Conservation (phyloP, 2,329 filamentous ascomycete genomes). For the Seiridium cupressi region DNA sequence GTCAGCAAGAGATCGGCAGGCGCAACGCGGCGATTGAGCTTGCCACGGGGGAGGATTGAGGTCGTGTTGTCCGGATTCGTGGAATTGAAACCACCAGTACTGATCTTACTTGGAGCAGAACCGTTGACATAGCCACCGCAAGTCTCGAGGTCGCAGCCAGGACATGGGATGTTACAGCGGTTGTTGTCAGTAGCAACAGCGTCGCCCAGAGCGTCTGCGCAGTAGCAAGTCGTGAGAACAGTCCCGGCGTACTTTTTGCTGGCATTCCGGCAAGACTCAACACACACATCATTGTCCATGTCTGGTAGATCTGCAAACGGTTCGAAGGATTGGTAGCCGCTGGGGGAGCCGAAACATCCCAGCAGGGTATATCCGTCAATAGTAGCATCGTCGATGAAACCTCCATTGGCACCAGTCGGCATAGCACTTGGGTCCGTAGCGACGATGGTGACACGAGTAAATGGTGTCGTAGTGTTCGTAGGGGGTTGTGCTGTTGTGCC, state of each 20-base stretch:
- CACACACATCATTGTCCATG: conserved; percentile 40
- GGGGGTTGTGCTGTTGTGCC: background rate
- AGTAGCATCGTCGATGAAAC: conserved; percentile 12
- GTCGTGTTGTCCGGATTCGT: conserved; percentile 7
- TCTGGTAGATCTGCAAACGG: conserved; percentile 22
- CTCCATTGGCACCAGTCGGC: conserved; percentile 15
- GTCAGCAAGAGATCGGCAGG: conserved; percentile 34
- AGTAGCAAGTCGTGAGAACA: conserved; percentile 41
- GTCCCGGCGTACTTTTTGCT: conserved; percentile 37
- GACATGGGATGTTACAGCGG: conserved; percentile 37
- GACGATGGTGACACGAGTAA: conserved; percentile 20
- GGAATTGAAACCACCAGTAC: conserved; percentile 3
- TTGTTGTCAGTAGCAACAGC: conserved; percentile 33
- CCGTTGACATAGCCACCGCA: conserved; percentile 38
- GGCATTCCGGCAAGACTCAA: conserved; percentile 28
- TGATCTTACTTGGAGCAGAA: background rate
- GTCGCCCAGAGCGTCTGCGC: conserved; percentile 37
- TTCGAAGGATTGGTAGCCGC: conserved; percentile 33
- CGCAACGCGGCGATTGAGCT: conserved; percentile 25
- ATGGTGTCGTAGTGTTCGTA: conserved; percentile 5
- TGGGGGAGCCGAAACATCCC: conserved; percentile 39
- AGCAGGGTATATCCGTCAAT: conserved; percentile 21
- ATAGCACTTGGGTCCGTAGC: conserved; percentile 16
- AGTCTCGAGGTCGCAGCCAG: conserved; percentile 35
- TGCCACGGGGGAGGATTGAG: conserved; percentile 9